phyloP scores from a whole-genome alignment of 352 stramenopile species.

The Globisporangium echinulatum region DNA sequence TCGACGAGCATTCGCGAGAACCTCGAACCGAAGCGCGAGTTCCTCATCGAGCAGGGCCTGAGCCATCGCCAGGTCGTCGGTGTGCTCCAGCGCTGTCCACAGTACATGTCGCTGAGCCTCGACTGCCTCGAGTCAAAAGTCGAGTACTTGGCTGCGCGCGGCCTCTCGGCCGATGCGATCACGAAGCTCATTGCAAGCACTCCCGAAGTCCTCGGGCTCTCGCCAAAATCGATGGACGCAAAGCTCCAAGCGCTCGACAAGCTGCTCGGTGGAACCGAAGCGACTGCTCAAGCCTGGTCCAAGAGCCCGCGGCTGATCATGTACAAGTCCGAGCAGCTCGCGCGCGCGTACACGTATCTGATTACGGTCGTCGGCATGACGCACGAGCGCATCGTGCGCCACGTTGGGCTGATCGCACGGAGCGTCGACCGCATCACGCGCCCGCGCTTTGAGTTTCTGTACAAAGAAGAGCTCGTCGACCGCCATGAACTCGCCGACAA shows the following conservation, averaged over 20 bases:
- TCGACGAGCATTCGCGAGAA: slow-evolving; percentile 27
- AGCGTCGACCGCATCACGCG: slow-evolving; percentile 29
- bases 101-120: slow-evolving; percentile 30
- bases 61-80: slow-evolving; percentile 27
- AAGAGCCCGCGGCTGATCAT: slow-evolving; percentile 39
- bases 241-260: slow-evolving; percentile 35
- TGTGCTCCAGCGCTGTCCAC: slow-evolving; percentile 32
- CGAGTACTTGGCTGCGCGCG: slow-evolving; percentile 21
- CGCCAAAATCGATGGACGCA: slow-evolving; percentile 24
- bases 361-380: slow-evolving; percentile 25
- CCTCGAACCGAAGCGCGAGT: slow-evolving; percentile 37
- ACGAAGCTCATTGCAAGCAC: slow-evolving; percentile 25
- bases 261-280: slow-evolving; percentile 26
- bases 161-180: slow-evolving; percentile 24
- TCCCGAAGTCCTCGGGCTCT: slow-evolving; percentile 36
- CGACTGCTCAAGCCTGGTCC: slow-evolving; percentile 16
- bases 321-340: slow-evolving; percentile 35
- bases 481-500: slow-evolving; percentile 8
- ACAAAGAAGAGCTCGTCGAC: slow-evolving; percentile 1
- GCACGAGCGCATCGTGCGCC: slow-evolving; percentile 21
- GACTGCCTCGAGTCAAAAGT: slow-evolving; percentile 30
- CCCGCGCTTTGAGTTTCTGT: slow-evolving; percentile 42
- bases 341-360: slow-evolving; percentile 32
- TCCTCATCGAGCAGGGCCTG: slow-evolving; percentile 28
- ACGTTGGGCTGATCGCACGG: slow-evolving; percentile 32